phyloP scores from a whole-genome alignment of 2,329 filamentous ascomycete genomes.

The Aspergillus piperis region DNA sequence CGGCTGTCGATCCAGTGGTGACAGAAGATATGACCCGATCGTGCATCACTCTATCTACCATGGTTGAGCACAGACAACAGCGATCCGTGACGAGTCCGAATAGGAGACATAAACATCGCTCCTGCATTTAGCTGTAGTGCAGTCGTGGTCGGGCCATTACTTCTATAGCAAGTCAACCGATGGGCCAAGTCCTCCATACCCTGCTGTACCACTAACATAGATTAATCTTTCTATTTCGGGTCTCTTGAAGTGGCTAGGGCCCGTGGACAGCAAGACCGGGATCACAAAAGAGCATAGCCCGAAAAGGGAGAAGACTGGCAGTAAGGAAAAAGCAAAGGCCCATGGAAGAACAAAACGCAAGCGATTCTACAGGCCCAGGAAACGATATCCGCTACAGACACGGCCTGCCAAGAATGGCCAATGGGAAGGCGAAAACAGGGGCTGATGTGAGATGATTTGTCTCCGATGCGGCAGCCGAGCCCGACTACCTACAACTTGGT shows the following conservation, averaged over 20 bases:
- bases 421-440: neutral
- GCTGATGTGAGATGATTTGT: neutral
- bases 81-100: neutral
- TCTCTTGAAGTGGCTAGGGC: neutral
- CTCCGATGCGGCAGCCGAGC: neutral
- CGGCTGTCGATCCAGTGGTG: neutral
- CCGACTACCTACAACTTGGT: neutral
- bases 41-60: neutral
- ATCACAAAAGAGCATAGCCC: neutral
- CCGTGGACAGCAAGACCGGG: neutral
- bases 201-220: neutral
- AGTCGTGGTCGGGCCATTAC: slow-evolving; percentile 6
- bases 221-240: neutral
- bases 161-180: neutral
- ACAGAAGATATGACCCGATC: neutral
- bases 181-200: neutral
- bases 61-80: neutral
- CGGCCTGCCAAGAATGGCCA: neutral
- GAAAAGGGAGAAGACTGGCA: neutral
- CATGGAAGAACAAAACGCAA: neutral
- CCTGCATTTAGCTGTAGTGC: slow-evolving; percentile 8
- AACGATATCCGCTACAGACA: neutral
- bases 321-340: neutral
- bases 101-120: neutral
- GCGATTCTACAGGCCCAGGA: neutral